Evolutionary conservation across 495 filamentous ascomycete species (phyloP), one percentile per base, ranked within the genome.

Genomic region (Staphylotrichum longicolle): DNA sequence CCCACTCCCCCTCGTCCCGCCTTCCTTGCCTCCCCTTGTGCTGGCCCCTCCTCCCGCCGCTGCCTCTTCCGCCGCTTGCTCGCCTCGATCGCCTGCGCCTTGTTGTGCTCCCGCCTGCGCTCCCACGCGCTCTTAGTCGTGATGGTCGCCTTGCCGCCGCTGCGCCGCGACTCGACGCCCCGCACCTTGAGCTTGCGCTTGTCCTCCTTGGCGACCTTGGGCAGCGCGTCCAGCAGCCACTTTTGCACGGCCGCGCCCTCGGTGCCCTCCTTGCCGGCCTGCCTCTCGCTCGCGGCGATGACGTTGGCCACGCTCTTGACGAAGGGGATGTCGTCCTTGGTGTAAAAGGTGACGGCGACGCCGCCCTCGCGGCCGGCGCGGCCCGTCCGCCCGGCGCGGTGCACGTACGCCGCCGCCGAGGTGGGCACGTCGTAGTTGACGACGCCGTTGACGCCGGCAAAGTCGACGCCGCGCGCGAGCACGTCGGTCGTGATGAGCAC

Each of bases 401-500:
- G 94, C 27, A 98, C 88, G 65, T 98, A 98, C 6, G 88, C 85
- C 5, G 92, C 91, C 6, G 88, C 86, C 0, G 90, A 93, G 42
- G 85, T 91, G 2, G 94, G 95, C 50, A 97, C 88, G 71, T 98
- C 94, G 75, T 97, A 98, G 75, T 98, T 98, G 33, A 98, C 86
- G 1, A 98, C 92, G 41, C 92, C 89, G 66, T 96, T 94, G 57
- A 98, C 85, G 33, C 95, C 88, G 12, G 86, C 83, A 75, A 98
- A 96, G 74, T 98, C 94, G 45, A 98, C 83, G 30, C 94, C 94
- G 40, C 94, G 86, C 10, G 91, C 87, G 1, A 98, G 82, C 35
- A 98, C 80, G 69, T 98, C 94, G 0, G 94, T 98, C 0, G 95
- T 98, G 62, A 98, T 90, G 10, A 98, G 81, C 12, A 97, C 86